A percentile compares a stretch with the other conserved stretches of the same genome.
Conservation (phyloP, 1,139 yeast genomes). For the Kodamaea ohmeri region DNA sequence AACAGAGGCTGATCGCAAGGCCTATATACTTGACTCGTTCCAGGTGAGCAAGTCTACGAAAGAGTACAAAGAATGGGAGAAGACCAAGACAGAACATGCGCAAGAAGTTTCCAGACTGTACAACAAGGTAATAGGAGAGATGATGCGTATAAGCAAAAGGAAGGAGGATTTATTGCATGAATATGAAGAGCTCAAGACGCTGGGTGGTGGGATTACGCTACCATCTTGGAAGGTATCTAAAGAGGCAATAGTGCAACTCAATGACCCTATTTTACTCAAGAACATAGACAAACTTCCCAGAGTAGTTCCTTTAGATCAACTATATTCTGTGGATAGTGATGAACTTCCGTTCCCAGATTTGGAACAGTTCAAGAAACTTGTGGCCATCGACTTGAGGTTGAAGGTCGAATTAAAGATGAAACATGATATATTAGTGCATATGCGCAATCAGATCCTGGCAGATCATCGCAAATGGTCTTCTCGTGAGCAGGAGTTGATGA, state of each 20-base stretch:
- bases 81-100: constrained; percentile 17
- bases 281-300: constrained; percentile 17
- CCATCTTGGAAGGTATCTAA: constrained; percentile 33
- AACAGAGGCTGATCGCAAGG: constrained; percentile 7
- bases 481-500: constrained; percentile 37
- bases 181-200: constrained; percentile 25
- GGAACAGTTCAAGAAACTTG: constrained; percentile 28
- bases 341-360: constrained; percentile 31
- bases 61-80: constrained; percentile 33
- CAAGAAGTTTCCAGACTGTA: constrained; percentile 27
- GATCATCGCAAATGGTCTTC: constrained; percentile 42
- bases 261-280: constrained; percentile 20
- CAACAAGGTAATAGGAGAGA: constrained; percentile 30
- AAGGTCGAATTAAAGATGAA: constrained; percentile 34
- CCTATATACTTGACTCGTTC: constrained; percentile 36
- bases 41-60: constrained; percentile 31
- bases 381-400: constrained; percentile 35
- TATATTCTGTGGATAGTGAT: constrained; percentile 30
- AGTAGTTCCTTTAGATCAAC: constrained; percentile 20
- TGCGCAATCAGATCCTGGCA: constrained; percentile 31
- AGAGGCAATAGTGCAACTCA: constrained; percentile 27
- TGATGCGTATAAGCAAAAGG: constrained; percentile 29
- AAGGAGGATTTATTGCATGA: constrained; percentile 23
- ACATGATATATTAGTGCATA: constrained; percentile 34
- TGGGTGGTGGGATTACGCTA: constrained; percentile 20